Conservation (phyloP, 257 asterid species). For the Osmanthus fragrans region DNA sequence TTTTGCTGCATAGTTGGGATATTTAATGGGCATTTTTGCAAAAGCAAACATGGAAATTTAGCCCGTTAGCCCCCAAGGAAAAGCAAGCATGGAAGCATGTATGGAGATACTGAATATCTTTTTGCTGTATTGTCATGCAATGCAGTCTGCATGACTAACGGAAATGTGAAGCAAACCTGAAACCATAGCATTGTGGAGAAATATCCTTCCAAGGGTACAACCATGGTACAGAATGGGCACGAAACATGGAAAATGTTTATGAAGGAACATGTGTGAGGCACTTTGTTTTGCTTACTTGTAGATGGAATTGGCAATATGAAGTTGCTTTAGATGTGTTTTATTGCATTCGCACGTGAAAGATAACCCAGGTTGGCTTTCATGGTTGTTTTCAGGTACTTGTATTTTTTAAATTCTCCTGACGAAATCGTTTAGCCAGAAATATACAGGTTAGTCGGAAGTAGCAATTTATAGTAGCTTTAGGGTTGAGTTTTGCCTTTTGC, state of each 20-base stretch:
- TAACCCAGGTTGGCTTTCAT: not conserved
- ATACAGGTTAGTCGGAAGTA: conserved; percentile 2
- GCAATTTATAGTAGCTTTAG: no score
- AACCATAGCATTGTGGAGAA: not conserved
- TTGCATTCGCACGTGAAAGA: not conserved
- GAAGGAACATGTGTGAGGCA: not conserved
- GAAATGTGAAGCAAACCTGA: conserved; percentile 4
- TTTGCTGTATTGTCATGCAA: conserved; percentile 4
- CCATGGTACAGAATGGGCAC: not conserved
- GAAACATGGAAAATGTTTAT: not conserved
- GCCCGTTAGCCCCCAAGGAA: not conserved
- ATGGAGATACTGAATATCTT: not conserved
- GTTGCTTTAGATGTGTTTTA: not conserved
- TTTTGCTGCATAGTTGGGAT: not conserved
- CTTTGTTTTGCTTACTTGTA: not conserved
- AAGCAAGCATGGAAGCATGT: not conserved
- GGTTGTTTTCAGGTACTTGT: not conserved
- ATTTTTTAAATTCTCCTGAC: not conserved
- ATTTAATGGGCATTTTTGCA: not conserved
- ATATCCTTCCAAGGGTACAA: not conserved
- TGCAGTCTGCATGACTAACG: not conserved
- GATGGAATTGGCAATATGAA: not conserved
- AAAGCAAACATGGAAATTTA: not conserved
- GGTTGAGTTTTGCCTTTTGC: not conserved
- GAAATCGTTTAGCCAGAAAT: not conserved